Evolutionary conservation across 2,329 filamentous ascomycete genomes (phyloP).

Genomic region (Ophiocordyceps robertsii): DNA sequence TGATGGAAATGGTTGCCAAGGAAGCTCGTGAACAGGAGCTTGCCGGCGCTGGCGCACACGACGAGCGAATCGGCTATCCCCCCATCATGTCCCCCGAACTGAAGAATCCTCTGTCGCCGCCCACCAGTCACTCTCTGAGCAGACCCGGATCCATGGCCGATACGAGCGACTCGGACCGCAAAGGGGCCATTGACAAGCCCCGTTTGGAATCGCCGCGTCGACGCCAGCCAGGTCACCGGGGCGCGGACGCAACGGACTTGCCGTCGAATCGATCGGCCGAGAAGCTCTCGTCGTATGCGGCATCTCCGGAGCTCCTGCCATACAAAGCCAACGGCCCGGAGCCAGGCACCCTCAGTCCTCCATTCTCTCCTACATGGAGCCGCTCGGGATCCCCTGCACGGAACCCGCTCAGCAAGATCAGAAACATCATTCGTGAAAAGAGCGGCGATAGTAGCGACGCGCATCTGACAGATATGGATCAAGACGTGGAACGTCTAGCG

Average conservation of each 20-base stretch:
- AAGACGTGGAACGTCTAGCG: constrained; percentile 14
- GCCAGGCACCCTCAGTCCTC: constrained; percentile 46
- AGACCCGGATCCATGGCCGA: constrained; percentile 24
- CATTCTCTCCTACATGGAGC: constrained; percentile 50
- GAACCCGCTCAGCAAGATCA: constrained; percentile 43
- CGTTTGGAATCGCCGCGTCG: constrained; percentile 9
- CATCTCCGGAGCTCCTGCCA: constrained; percentile 38
- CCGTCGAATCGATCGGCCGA: constrained; percentile 26
- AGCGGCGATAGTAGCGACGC: constrained; percentile 29
- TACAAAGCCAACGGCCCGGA: constrained; percentile 34
- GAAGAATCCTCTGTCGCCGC: constrained; percentile 10
- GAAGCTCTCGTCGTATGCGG: constrained; percentile 30
- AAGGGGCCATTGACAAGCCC: constrained; percentile 8
- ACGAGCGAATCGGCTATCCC: constrained; percentile 12
- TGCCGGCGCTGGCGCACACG: constrained; percentile 16
- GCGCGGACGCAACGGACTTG: constrained; percentile 30
- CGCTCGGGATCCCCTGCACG: constrained; percentile 50
- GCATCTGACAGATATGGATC: constrained; percentile 16
- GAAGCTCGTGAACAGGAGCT: constrained; percentile 32
- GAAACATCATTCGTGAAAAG: constrained; percentile 41
- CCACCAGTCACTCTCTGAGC: constrained; percentile 17
- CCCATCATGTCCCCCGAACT: constrained; percentile 19
- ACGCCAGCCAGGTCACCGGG: constrained; percentile 22
- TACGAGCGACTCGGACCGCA: constrained; percentile 25
- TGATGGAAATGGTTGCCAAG: constrained; percentile 45